These are phyloP conservation scores for Mitragyna speciosa DNA, from an alignment of 257 asterid genomes.

Conservation along the genomic window DNA sequence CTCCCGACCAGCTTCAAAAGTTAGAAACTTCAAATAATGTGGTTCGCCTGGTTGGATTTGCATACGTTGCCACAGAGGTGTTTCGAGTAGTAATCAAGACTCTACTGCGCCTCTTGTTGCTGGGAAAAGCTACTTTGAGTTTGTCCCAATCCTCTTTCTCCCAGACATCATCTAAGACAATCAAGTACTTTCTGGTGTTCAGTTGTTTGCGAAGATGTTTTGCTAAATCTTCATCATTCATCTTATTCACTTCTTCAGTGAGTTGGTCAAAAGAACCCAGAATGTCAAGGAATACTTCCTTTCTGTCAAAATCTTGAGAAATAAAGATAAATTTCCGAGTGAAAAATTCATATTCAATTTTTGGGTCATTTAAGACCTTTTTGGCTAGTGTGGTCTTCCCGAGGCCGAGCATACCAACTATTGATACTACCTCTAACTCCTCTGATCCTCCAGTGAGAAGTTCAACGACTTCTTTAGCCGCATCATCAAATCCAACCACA, in stretches of 20 bases:
- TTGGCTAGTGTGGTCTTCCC: conserved; percentile 71
- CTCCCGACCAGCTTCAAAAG: conserved; percentile 1
- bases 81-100: conserved; percentile 4
- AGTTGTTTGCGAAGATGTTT: conserved; percentile 31
- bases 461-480: conserved; percentile 11
- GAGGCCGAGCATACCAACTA: conserved; percentile 30
- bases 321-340: conserved; percentile 50
- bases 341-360: conserved; percentile 40
- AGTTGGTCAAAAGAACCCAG: conserved; percentile 24
- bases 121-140: conserved; percentile 7
- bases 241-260: conserved; percentile 32
- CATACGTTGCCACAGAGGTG: not conserved
- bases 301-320: conserved; percentile 49
- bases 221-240: conserved; percentile 38
- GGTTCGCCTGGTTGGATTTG: not conserved
- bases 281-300: conserved; percentile 51
- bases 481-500: conserved; percentile 30
- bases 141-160: conserved; percentile 8
- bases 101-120: conserved; percentile 7
- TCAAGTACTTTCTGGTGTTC: conserved; percentile 41
- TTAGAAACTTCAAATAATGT: not conserved
- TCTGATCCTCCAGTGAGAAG: conserved; percentile 5
- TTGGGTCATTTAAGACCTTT: conserved; percentile 46
- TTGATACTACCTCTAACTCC: conserved; percentile 13
- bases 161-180: conserved; percentile 70